Evolutionary conservation across 768 basidiomycete species (phyloP), one percentile per base, ranked within the genome.

Genomic region (Roridomyces roridus): DNA sequence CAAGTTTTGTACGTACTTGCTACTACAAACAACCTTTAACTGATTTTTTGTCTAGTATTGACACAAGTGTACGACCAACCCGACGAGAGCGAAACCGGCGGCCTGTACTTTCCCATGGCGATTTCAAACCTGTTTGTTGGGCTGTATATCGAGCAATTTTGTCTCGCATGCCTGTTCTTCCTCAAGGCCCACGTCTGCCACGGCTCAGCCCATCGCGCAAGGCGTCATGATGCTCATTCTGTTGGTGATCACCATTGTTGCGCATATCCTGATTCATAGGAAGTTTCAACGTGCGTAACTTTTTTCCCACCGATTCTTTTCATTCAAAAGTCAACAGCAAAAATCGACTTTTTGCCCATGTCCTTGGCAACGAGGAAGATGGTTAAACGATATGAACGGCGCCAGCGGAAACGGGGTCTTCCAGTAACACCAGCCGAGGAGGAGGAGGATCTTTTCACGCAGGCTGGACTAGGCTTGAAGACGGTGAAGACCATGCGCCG

Each of bases 61-160:
- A 74, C 74, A 0, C 80, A 81, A 63, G 81, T 83, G 0, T 79
- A 81, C 45, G 82, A 83, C 62, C 82, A 84, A 64, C 80, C 78
- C 2, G 79, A 78, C 34, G 76, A 81, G 48, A 55, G 62, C 28
- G 82, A 84, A 59, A 82, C 82, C 0, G 80, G 80, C 15, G 77
- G 77, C 18, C 61, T 77, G 46, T 79, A 74, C 62, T 78, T 77
- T 57, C 75, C 74, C 6, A 73, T 82, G 72, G 79, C 81, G 0
- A 72, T 82, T 25, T 76, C 74, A 21, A 80, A 81, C 54, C 72
- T 84, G 21, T 84, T 89, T 63, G 83, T 86, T 25, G 88, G 87
- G 0, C 76, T 91, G 42, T 91, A 91, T 67, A 86, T 90, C 64
- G 83, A 87, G 64, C 84, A 89, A 65, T 71, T 89, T 26, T 86